Evolutionary conservation across 2,329 filamentous ascomycete genomes (phyloP).

Genomic region (Pyrenochaeta sp.): DNA sequence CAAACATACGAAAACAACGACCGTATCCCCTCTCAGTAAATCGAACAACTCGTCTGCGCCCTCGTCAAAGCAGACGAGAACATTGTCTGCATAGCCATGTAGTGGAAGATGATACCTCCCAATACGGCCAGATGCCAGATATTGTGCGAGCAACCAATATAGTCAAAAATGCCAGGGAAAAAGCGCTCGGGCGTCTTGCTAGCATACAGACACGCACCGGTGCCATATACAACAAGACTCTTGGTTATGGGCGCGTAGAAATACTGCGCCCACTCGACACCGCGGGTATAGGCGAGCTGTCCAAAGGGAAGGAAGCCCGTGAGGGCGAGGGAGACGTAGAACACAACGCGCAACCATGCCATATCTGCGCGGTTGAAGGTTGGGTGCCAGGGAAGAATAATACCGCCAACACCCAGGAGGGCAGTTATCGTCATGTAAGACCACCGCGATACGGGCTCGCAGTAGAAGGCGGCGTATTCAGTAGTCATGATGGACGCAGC

Average conservation of each 20-base stretch:
- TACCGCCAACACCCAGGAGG: conserved; percentile 81
- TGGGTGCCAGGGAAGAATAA: conserved; percentile 95
- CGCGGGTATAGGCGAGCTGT: conserved; percentile 81
- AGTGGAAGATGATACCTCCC: conserved; percentile 96
- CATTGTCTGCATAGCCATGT: conserved; percentile 93
- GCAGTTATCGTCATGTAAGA: conserved; percentile 85
- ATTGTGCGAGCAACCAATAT: conserved; percentile 94
- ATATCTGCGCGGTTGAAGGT: conserved; percentile 92
- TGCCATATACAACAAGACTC: conserved; percentile 84
- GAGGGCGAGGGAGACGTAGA: conserved; percentile 85
- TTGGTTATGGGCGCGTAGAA: conserved; percentile 91
- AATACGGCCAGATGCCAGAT: conserved; percentile 96
- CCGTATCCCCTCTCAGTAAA: conserved; percentile 24
- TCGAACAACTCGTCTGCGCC: conserved; percentile 44
- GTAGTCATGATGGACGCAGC: conserved; percentile 97
- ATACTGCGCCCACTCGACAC: conserved; percentile 79
- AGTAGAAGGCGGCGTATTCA: conserved; percentile 99
- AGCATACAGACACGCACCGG: conserved; percentile 86
- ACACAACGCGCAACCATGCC: conserved; percentile 90
- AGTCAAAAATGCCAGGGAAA: conserved; percentile 93
- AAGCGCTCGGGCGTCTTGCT: conserved; percentile 93
- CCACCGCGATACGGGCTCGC: conserved; percentile 87
- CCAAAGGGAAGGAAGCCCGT: conserved; percentile 90
- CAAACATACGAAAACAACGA: conserved; percentile 5
- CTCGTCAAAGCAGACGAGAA: conserved; percentile 68